Evolutionary conservation across 192 early-diverging fungal genomes (phyloP).

Genomic region (Linnemannia elongata): DNA sequence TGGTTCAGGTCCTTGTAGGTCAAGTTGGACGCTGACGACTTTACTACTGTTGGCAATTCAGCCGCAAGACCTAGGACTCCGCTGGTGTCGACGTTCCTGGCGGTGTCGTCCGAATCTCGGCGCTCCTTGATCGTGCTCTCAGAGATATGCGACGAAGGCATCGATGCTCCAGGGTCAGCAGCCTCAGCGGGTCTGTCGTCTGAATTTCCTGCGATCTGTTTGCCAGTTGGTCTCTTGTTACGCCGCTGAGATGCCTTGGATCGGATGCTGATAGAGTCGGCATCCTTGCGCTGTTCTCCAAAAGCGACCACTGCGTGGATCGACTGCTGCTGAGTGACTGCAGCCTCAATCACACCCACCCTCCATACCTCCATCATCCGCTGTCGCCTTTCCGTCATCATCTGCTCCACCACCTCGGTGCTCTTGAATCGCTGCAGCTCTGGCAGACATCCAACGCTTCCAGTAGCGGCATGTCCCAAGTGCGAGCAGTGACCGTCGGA

Average conservation of each 20-base stretch:
- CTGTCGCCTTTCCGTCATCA: conserved; percentile 47
- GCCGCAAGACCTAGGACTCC: neutral
- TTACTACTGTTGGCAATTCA: neutral
- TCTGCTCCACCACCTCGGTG: conserved; percentile 44
- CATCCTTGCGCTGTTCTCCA: conserved; percentile 35
- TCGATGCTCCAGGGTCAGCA: neutral
- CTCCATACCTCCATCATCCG: conserved; percentile 60
- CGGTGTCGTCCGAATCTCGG: conserved; percentile 6
- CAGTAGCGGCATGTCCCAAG: conserved; percentile 19
- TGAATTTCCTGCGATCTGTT: neutral
- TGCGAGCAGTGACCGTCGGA: conserved; percentile 20
- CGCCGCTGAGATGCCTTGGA: conserved; percentile 39
- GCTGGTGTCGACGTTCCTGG: neutral
- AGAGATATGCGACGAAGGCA: neutral
- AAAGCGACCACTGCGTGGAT: conserved; percentile 37
- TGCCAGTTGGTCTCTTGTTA: neutral
- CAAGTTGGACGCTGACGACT: neutral
- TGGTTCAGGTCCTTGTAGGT: neutral
- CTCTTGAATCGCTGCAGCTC: conserved; percentile 49
- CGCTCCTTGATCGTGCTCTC: conserved; percentile 8
- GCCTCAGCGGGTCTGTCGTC: neutral
- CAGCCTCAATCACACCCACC: conserved; percentile 51
- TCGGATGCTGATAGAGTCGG: conserved; percentile 36
- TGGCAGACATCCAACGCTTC: conserved; percentile 19
- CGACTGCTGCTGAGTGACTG: conserved; percentile 49